phyloP scores from a whole-genome alignment of 257 asterid species.

The Oldenlandia corymbosa region DNA sequence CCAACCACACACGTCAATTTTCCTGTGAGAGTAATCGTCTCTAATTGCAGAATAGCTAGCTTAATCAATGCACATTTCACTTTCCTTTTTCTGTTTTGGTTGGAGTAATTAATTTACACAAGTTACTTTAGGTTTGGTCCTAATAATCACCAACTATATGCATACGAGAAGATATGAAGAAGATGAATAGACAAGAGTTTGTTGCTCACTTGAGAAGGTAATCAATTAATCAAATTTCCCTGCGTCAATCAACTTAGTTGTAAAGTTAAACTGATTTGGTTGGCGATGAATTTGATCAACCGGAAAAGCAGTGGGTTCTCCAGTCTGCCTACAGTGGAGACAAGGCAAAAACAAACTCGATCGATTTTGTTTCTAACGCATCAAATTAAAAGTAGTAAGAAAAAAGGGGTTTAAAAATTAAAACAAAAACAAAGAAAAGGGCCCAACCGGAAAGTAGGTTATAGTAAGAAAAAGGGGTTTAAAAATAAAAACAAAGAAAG shows the following conservation, averaged over 20 bases:
- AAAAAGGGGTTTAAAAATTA: too few relatives aligned
- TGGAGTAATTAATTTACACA: too few relatives aligned
- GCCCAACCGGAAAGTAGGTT: too few relatives aligned
- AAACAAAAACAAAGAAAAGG: too few relatives aligned
- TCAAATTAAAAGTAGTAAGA: too few relatives aligned
- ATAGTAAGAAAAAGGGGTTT: too few relatives aligned
- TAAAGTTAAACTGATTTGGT: not conserved
- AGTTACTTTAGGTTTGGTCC: not conserved
- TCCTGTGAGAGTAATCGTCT: constrained; percentile 44
- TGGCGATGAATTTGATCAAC: constrained; percentile 10
- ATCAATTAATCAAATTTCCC: constrained; percentile 3
- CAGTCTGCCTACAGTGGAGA: constrained; percentile 87
- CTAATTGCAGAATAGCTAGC: too few relatives aligned
- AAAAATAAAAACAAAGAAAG: too few relatives aligned
- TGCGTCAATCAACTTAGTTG: too few relatives aligned
- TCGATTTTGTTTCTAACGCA: not conserved
- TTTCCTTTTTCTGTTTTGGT: too few relatives aligned
- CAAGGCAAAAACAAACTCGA: constrained; percentile 36
- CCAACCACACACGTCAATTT: constrained; percentile 74
- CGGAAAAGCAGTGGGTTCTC: constrained; percentile 95
- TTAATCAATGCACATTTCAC: too few relatives aligned
- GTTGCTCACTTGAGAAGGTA: constrained; percentile 91
- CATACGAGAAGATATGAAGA: constrained; percentile 66
- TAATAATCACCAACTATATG: constrained; percentile 33
- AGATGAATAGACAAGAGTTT: constrained; percentile 79